phyloP scores from a whole-genome alignment of 2,329 filamentous ascomycete species.

The Aspergillus luchuensis region DNA sequence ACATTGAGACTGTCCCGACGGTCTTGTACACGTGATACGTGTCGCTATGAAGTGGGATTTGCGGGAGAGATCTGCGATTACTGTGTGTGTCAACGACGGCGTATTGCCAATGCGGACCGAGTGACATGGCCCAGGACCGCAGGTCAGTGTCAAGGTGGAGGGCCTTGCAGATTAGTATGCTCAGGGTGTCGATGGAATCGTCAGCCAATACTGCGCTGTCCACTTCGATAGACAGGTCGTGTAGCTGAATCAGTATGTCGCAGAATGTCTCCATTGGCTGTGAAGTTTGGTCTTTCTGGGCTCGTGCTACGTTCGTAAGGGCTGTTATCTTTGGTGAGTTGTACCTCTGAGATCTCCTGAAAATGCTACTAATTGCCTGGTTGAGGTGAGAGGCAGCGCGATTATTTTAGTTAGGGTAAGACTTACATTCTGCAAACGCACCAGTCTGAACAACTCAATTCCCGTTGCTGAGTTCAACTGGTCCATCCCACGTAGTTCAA shows the following conservation, averaged over 20 bases:
- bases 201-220: not conserved
- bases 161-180: too few relatives aligned
- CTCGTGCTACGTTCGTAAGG: not conserved
- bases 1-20: too few relatives aligned
- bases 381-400: too few relatives aligned
- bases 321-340: not conserved
- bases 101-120: too few relatives aligned
- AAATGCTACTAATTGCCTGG: not conserved
- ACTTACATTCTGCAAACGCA: not conserved
- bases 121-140: too few relatives aligned
- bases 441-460: not conserved
- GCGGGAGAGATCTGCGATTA: too few relatives aligned
- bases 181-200: too few relatives aligned
- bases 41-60: too few relatives aligned
- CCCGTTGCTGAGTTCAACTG: not conserved
- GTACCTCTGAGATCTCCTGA: not conserved
- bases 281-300: not conserved
- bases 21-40: too few relatives aligned
- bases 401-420: not conserved
- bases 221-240: not conserved
- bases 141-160: too few relatives aligned
- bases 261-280: not conserved
- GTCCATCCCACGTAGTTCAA: not conserved
- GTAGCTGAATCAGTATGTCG: not conserved
- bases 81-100: too few relatives aligned